Evolutionary conservation across 768 basidiomycete species (phyloP).

Genomic region (Russula ochroleuca): DNA sequence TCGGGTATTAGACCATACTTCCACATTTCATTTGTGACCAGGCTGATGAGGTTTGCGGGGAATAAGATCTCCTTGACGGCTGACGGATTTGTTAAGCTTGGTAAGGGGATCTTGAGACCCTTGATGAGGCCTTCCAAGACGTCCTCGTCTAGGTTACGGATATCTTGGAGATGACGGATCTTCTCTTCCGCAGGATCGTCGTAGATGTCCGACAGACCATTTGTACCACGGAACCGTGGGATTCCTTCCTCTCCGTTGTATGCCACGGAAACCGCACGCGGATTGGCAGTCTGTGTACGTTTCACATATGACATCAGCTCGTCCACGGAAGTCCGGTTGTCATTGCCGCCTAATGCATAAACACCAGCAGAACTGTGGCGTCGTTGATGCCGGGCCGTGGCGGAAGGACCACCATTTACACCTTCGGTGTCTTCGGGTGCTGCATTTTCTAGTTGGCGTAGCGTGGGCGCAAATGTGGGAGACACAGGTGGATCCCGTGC

Average conservation of each 20-base stretch:
- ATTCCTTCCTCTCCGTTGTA: constrained; percentile 78
- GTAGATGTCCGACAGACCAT: constrained; percentile 66
- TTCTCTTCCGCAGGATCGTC: constrained; percentile 96
- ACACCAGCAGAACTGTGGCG: constrained; percentile 85
- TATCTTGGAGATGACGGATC: constrained; percentile 87
- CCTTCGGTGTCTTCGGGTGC: constrained; percentile 41
- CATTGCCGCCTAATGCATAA: constrained; percentile 53
- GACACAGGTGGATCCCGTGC: constrained; percentile 68
- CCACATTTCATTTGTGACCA: constrained; percentile 99
- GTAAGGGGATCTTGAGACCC: constrained; percentile 87
- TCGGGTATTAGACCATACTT: constrained; percentile 96
- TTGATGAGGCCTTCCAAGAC: constrained; percentile 86
- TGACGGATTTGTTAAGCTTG: constrained; percentile 87
- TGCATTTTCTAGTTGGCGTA: constrained; percentile 51
- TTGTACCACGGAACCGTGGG: constrained; percentile 57
- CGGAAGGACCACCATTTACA: constrained; percentile 36
- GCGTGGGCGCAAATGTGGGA: constrained; percentile 79
- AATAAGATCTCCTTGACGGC: constrained; percentile 96
- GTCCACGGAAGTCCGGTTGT: constrained; percentile 70
- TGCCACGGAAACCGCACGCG: constrained; percentile 84
- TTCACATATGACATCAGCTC: constrained; percentile 73
- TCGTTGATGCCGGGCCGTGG: constrained; percentile 57
- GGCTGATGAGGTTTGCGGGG: constrained; percentile 95
- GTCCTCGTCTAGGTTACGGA: constrained; percentile 88
- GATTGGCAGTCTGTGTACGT: constrained; percentile 64